Conservation (phyloP, 768 basidiomycete species). For the Tulasnella sp. region DNA sequence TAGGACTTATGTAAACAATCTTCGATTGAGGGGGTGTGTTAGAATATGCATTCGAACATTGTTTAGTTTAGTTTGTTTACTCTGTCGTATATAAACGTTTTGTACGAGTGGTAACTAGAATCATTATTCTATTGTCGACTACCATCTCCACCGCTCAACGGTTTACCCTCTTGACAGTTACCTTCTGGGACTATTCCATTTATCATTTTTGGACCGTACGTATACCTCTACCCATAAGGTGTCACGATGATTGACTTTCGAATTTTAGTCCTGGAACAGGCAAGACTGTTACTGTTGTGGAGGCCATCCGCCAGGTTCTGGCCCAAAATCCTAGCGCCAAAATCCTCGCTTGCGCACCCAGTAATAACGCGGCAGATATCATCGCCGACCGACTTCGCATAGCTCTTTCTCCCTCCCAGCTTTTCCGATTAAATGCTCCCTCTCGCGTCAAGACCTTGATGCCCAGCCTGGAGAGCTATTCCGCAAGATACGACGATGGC, state of each 20-base stretch:
- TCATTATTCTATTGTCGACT: too few relatives aligned
- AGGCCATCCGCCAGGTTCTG: conserved; percentile 17
- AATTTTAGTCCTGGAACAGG: conserved; percentile 19
- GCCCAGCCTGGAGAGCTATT: background rate
- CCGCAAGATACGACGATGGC: background rate
- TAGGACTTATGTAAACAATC: too few relatives aligned
- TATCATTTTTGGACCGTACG: conserved; percentile 23
- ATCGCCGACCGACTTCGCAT: conserved; percentile 1
- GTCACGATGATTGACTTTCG: too few relatives aligned
- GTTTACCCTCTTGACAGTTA: too few relatives aligned
- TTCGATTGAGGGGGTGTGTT: too few relatives aligned
- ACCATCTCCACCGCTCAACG: too few relatives aligned
- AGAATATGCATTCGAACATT: too few relatives aligned
- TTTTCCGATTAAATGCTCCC: conserved; percentile 29
- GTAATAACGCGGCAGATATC: conserved; percentile 26
- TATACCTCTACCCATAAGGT: background rate
- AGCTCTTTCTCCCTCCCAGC: background rate
- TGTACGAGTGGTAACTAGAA: too few relatives aligned
- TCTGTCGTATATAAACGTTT: too few relatives aligned
- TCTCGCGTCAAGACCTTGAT: conserved; percentile 14
- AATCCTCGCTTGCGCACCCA: conserved; percentile 21
- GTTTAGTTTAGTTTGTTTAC: too few relatives aligned
- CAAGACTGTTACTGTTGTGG: conserved; percentile 24
- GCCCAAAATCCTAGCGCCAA: background rate
- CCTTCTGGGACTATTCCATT: conserved; percentile 1